phyloP scores from a whole-genome alignment of 2,329 filamentous ascomycete species.

The Alternaria novae-zelandiae region DNA sequence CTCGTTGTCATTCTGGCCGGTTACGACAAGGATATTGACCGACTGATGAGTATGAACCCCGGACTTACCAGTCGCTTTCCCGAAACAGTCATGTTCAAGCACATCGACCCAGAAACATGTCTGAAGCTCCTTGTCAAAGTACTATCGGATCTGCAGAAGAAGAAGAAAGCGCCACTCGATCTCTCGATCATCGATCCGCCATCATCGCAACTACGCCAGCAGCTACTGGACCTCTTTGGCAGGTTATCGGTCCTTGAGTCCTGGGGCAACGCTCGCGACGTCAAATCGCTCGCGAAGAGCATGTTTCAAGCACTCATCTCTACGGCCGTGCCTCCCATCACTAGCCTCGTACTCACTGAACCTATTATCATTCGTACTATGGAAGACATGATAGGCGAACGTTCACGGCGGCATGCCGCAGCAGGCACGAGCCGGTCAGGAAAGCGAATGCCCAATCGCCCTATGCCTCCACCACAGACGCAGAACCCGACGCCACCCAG shows the following conservation, averaged over 20 bases:
- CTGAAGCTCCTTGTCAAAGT: constrained; percentile 48
- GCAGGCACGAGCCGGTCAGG: constrained; percentile 23
- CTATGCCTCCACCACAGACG: not conserved
- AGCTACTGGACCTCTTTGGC: constrained; percentile 46
- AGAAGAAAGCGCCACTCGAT: constrained; percentile 41
- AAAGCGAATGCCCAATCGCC: not conserved
- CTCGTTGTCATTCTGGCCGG: constrained; percentile 73
- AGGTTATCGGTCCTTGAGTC: constrained; percentile 52
- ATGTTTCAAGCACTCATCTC: constrained; percentile 53
- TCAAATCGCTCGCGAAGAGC: constrained; percentile 60
- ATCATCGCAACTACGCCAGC: constrained; percentile 12
- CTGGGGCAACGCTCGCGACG: constrained; percentile 71
- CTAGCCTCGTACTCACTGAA: constrained; percentile 29
- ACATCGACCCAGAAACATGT: constrained; percentile 41
- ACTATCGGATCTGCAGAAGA: constrained; percentile 31
- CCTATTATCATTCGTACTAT: constrained; percentile 32
- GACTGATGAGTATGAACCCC: constrained; percentile 65
- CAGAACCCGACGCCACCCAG: constrained; percentile 9
- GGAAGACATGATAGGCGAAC: constrained; percentile 44
- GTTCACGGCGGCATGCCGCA: constrained; percentile 27
- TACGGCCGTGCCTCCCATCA: constrained; percentile 20
- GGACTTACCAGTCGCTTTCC: constrained; percentile 71
- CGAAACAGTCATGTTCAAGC: constrained; percentile 64
- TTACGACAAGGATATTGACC: constrained; percentile 71
- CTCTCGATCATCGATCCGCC: constrained; percentile 30